A percentile compares a stretch with the other conserved stretches of the same genome.
Evolutionary conservation across 176 grass and related monocot species (phyloP).

Genomic region (Bonia amplexicaulis): DNA sequence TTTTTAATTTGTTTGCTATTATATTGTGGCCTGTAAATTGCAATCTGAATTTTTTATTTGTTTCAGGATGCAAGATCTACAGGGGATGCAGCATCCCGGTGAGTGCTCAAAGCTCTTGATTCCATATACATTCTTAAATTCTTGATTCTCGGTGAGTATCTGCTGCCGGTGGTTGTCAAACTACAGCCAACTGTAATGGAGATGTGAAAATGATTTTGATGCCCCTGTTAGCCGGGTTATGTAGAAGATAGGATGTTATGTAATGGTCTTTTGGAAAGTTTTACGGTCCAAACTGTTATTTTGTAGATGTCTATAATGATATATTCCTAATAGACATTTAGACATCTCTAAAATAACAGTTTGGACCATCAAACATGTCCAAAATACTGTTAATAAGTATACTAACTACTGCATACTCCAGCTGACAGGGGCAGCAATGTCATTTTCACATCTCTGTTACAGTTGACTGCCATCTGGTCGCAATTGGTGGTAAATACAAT

Average conservation of each 20-base stretch:
- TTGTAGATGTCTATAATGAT: neutral
- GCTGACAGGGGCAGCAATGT: neutral
- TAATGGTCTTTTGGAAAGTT: neutral
- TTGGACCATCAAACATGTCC: neutral
- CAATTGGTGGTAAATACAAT: neutral
- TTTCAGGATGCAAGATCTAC: constrained; percentile 57
- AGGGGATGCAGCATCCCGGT: constrained; percentile 37
- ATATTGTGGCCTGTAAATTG: neutral
- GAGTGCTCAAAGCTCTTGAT: constrained; percentile 28
- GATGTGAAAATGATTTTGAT: neutral
- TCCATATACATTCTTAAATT: neutral
- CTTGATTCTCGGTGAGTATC: neutral
- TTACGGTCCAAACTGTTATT: neutral
- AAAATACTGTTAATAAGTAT: neutral
- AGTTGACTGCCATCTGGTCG: neutral
- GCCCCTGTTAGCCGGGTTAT: neutral
- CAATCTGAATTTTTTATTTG: constrained; percentile 30
- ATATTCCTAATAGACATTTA: neutral
- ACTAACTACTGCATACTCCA: neutral
- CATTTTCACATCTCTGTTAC: neutral
- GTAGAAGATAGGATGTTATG: neutral
- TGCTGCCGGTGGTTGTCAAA: neutral
- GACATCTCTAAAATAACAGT: neutral
- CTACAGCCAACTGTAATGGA: neutral
- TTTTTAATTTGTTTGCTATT: neutral